These are phyloP conservation scores for Hypoxylon subgilvum DNA, from an alignment of 495 filamentous ascomycete genomes.

Conservation along the genomic window DNA sequence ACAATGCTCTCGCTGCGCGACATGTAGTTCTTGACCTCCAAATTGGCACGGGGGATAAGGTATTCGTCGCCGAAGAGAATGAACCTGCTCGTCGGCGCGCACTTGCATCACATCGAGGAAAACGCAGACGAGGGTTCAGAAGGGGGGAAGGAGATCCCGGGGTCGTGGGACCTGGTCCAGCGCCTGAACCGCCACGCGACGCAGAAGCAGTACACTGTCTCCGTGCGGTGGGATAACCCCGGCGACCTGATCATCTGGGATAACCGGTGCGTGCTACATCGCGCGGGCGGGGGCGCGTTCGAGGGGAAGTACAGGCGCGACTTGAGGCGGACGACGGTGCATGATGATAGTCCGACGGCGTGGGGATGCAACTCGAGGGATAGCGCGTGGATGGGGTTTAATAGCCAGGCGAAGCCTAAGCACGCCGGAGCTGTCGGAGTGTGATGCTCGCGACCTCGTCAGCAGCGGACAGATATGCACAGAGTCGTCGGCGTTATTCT, in stretches of 20 bases:
- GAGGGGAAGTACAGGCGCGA: slow-evolving; percentile 59
- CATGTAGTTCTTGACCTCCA: no score
- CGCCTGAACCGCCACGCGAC: slow-evolving; percentile 54
- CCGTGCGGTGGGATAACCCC: slow-evolving; percentile 54
- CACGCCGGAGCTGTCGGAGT: slow-evolving; percentile 25
- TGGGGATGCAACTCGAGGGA: slow-evolving; percentile 53
- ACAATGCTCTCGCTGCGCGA: no score
- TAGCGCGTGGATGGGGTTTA: slow-evolving; percentile 28
- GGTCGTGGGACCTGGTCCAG: slow-evolving; percentile 49
- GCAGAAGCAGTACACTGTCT: slow-evolving; percentile 56
- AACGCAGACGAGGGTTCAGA: slow-evolving; percentile 51
- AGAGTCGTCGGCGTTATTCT: no score
- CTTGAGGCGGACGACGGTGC: slow-evolving; percentile 62
- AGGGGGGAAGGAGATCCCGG: slow-evolving; percentile 41
- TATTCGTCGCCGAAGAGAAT: no score
- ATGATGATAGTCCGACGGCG: slow-evolving; percentile 50
- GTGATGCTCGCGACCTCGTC: not conserved
- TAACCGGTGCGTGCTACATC: slow-evolving; percentile 62
- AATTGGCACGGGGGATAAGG: no score
- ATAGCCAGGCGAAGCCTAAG: slow-evolving; percentile 20
- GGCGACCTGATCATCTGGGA: slow-evolving; percentile 67
- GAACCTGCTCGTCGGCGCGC: slow-evolving; percentile 62
- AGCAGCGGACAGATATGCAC: not conserved
- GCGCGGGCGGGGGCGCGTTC: slow-evolving; percentile 57
- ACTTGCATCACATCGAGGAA: slow-evolving; percentile 62